Base-by-base conservation (phyloP, 225 moss, liverwort and hornwort species). In the Pseudisothecium myosuroides region DNA sequence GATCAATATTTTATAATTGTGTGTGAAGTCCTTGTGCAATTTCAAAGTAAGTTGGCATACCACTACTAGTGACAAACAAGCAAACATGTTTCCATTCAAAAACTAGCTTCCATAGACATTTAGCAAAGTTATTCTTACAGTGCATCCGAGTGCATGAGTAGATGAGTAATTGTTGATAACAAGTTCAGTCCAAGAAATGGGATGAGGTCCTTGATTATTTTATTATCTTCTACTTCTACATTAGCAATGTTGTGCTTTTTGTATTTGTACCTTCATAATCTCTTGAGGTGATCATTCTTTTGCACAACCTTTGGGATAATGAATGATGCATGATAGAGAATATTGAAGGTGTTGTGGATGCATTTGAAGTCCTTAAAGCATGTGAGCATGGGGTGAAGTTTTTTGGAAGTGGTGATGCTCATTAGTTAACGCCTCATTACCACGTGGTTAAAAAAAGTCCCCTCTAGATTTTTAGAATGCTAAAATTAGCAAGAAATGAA, bases 371-470 rank as follows among this genome's bases (percentile, higher is more conserved):
- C 15, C 1, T 14, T 14, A 71, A 15, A 14, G 26, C 4, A 26
- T 2, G 5, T 26, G 26, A 26, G 15, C 3, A 15, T n/a, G 0
- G 12, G 4, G 12, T 7, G 2, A n/a, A 68, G 7, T n/a, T 68
- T 11, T 68, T n/a, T 12, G 7, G n/a, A 68, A 22, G 7, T 11
- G 37, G 6, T 0, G 12, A 7, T 21, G 12, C 22, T 67, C 22
- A 22, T 71, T 6, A 67, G 20, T 63, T 36, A 65, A 65, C 3
- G 16, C 8, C 4, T 63, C 17, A 32, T 5, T 32, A 9, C 5
- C 9, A 5, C 4, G 19, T 10, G 18, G 65, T 3, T 4, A 11
- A 2, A 37, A 37, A 20, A 20, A 0, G 3, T 11, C 21, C 21
- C 37, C 1, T 67, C 5, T 21, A 1, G 12, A 67, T n/a, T n/a